phyloP scores from a whole-genome alignment of 768 basidiomycete species.

The Xerocomellus intermedius region DNA sequence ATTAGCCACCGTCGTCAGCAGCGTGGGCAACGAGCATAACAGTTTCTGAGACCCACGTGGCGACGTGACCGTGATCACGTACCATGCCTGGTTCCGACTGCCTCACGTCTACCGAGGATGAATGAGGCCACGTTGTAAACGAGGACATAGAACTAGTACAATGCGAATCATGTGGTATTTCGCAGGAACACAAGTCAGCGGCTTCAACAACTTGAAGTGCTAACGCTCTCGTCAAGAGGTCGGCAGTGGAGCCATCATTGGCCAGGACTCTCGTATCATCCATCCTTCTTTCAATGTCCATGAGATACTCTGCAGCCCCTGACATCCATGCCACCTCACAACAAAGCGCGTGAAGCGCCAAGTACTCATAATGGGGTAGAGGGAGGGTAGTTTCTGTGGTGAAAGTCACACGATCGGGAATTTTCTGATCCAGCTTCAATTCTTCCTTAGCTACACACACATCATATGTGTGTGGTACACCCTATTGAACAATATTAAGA shows the following conservation, averaged over 20 bases:
- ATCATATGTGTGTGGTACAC: not conserved
- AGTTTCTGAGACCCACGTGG: too few species aligned
- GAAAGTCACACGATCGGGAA: not conserved
- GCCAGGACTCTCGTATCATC: not conserved
- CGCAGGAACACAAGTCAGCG: too few species aligned
- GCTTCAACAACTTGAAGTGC: too few species aligned
- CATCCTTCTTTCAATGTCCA: not conserved
- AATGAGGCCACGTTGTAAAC: too few species aligned
- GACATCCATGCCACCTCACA: conserved; percentile 6
- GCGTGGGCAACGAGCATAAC: too few species aligned
- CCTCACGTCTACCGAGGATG: too few species aligned
- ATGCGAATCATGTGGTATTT: too few species aligned
- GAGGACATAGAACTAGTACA: too few species aligned
- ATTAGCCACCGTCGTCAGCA: too few species aligned
- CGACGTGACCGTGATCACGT: too few species aligned
- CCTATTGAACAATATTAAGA: not conserved
- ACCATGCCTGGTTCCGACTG: too few species aligned
- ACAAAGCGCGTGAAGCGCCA: not conserved
- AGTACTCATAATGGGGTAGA: not conserved
- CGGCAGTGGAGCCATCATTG: not conserved
- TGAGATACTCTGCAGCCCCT: not conserved
- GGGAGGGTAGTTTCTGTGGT: not conserved
- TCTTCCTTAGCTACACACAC: not conserved
- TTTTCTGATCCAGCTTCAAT: too few species aligned
- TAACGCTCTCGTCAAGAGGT: not conserved